A percentile compares a stretch with the other conserved stretches of the same genome.
phyloP scores from a whole-genome alignment of 768 basidiomycete genomes.

The Steccherinum ochraceum region DNA sequence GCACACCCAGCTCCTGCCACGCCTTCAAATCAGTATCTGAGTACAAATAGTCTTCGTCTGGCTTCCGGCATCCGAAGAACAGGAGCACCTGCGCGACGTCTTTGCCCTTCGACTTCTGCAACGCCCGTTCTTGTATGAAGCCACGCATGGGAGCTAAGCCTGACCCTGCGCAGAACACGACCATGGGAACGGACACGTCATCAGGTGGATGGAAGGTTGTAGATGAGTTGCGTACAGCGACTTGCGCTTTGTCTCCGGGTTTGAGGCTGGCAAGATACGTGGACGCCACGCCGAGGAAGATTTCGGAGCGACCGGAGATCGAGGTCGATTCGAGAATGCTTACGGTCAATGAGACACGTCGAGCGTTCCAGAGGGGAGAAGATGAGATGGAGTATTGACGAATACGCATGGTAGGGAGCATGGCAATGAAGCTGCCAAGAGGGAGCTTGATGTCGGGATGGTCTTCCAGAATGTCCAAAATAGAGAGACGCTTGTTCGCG shows the following conservation, averaged over 20 bases:
- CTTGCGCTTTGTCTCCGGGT: conserved; percentile 36
- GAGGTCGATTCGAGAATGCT: conserved; percentile 36
- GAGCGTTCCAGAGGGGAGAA: conserved; percentile 38
- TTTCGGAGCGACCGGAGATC: conserved; percentile 24
- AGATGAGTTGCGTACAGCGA: conserved; percentile 34
- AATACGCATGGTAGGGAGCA: conserved; percentile 41
- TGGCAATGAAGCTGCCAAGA: conserved; percentile 31
- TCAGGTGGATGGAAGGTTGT: conserved; percentile 38
- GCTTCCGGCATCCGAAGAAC: conserved; percentile 42
- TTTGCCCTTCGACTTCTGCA: conserved; percentile 36
- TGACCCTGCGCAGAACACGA: conserved; percentile 42
- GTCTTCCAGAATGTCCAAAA: conserved; percentile 36
- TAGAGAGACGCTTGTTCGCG: conserved; percentile 29
- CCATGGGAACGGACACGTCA: conserved; percentile 32
- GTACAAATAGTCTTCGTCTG: conserved; percentile 38
- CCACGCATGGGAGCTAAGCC: conserved; percentile 46
- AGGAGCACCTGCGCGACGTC: conserved; percentile 34
- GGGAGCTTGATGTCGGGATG: conserved; percentile 30
- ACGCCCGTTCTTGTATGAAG: conserved; percentile 44
- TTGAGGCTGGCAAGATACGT: conserved; percentile 35
- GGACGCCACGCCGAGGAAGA: conserved; percentile 41
- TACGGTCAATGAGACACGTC: conserved; percentile 37
- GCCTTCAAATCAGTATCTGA: conserved; percentile 33
- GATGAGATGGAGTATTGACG: conserved; percentile 48
- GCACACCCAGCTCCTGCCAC: conserved; percentile 36